These are phyloP conservation scores for Alternaria incomplexa DNA, from an alignment of 2,329 filamentous ascomycete species.

Conservation along the genomic window DNA sequence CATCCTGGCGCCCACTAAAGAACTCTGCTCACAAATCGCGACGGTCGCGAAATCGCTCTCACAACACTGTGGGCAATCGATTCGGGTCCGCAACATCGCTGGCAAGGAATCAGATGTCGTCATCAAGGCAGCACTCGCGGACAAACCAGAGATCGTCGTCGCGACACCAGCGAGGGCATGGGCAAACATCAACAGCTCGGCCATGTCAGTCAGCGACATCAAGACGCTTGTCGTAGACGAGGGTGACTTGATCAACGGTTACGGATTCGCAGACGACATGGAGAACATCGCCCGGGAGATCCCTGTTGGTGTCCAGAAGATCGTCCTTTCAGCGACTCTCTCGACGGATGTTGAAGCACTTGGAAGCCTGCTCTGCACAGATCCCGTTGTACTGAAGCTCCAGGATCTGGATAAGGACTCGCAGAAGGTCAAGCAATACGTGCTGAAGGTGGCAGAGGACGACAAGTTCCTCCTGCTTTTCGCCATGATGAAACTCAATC, in stretches of 20 bases:
- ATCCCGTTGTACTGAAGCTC: conserved; percentile 79
- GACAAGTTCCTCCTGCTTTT: conserved; percentile 95
- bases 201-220: conserved; percentile 73
- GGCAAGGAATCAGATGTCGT: conserved; percentile 90
- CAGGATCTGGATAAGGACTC: conserved; percentile 81
- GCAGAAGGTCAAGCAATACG: conserved; percentile 81
- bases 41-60: conserved; percentile 79
- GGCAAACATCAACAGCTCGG: conserved; percentile 74
- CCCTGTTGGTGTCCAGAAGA: conserved; percentile 85
- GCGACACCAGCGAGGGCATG: conserved; percentile 87
- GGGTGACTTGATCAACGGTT: conserved; percentile 90
- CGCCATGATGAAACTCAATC: conserved; percentile 91
- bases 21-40: conserved; percentile 89
- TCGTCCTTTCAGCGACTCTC: conserved; percentile 92
- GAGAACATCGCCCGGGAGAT: conserved; percentile 77
- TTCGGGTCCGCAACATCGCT: conserved; percentile 83
- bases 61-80: conserved; percentile 81
- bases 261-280: conserved; percentile 91
- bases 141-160: conserved; percentile 86
- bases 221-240: conserved; percentile 84
- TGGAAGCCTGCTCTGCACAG: conserved; percentile 82
- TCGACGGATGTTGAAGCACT: conserved; percentile 85
- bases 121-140: conserved; percentile 82
- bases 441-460: conserved; percentile 92
- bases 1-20: conserved; percentile 90